Base-by-base conservation (phyloP, 768 basidiomycete genomes). In the Russula foetens region DNA sequence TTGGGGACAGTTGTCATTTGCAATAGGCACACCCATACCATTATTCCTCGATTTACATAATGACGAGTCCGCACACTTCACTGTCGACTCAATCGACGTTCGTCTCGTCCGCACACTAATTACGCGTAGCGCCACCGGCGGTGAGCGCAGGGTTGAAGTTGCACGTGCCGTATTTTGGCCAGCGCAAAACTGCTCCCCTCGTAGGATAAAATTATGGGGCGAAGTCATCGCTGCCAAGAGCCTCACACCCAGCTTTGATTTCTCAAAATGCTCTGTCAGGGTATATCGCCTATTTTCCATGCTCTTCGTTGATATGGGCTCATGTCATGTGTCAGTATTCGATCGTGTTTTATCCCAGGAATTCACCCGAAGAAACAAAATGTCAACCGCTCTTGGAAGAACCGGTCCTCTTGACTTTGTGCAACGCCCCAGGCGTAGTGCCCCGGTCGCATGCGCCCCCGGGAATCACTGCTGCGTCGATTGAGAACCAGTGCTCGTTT, bases 391-490 rank as follows among this genome's bases (percentile, higher is more conserved):
- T 63, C 49, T 65, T 47, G 52, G 54, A 58, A 58, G 63, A 24
- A 71, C 67, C n/a, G 73, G 29, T 62, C 19, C 3, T 52, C 19
- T 56, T 64, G 66, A 50, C 45, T 1, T n/a, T 66, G 43, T 31
- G 57, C 70, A 17, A 74, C 69, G 38, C 38, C 12, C 28, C 45
- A 19, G 56, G 39, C 24, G 51, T 58, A 23, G 31, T 19, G 19
- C 56, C 63, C 7, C 49, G 35, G 5, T 41, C 56, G 19, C 52
- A 48, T 21, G 56, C 50, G 44, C 60, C 60, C 23, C 19, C 44
- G 0, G 35, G 38, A 26, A 6, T 48, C 29, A 38, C 9, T 17
- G 19, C 56, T 15, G 29, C 38, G n/a, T 21, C 5, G 44, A 2
- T 41, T 2, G 51, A 33, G 45, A 23, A 5, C 1, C 50, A 45